Conservation (phyloP, 768 basidiomycete species). For the Solioccasus polychromus region DNA sequence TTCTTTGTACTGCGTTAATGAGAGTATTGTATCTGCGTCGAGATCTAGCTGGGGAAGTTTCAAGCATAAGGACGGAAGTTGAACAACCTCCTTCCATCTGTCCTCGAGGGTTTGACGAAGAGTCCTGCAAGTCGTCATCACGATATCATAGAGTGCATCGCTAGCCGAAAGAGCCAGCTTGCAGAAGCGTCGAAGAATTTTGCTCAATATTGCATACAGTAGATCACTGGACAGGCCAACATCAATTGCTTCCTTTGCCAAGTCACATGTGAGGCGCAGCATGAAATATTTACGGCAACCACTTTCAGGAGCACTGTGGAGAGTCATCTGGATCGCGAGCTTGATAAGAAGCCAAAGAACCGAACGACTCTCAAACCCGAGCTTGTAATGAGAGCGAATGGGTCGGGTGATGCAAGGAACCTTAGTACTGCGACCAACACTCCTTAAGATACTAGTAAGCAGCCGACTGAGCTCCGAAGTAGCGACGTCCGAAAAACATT, state of each 20-base stretch:
- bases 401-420: background rate
- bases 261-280: conserved; percentile 34
- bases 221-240: conserved; percentile 14
- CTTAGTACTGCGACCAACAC: background rate
- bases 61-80: too few species aligned
- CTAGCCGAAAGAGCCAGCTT: conserved; percentile 16
- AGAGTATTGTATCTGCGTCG: too few species aligned
- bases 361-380: background rate
- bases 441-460: conserved; percentile 20
- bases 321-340: background rate
- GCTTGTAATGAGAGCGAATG: background rate
- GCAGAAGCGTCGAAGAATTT: conserved; percentile 15
- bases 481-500: background rate
- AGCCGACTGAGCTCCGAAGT: conserved; percentile 23
- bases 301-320: background rate
- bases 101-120: conserved; percentile 23
- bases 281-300: conserved; percentile 46
- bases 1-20: too few species aligned
- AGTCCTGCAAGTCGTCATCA: conserved; percentile 28
- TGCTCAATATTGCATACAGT: conserved; percentile 22
- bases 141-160: conserved; percentile 36
- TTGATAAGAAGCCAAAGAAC: conserved; percentile 31
- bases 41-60: too few species aligned
- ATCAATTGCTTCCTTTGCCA: conserved; percentile 20
- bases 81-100: too few species aligned